phyloP scores from a whole-genome alignment of 768 basidiomycete genomes.

The Mycena haematopus region DNA sequence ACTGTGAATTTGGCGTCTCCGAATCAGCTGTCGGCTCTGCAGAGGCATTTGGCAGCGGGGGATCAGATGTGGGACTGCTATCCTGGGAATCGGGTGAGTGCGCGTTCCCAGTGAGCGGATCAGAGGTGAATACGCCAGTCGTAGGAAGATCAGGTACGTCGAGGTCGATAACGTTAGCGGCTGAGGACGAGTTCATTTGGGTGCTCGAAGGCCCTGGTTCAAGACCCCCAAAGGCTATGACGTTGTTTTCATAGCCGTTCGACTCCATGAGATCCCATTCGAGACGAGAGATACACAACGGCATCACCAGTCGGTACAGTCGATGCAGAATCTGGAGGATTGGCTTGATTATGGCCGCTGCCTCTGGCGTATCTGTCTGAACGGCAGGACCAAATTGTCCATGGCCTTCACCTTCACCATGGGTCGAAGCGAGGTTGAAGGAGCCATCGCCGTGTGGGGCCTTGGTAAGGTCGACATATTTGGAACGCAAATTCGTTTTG shows the following conservation, averaged over 20 bases:
- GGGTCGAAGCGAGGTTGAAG: constrained; percentile 20
- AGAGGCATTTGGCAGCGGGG: too few species aligned
- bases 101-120: too few species aligned
- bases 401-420: constrained; percentile 24
- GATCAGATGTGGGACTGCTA: too few species aligned
- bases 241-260: constrained; percentile 18
- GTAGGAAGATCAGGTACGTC: too few species aligned
- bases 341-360: not conserved
- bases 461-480: not conserved
- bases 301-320: constrained; percentile 18
- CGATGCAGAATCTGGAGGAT: constrained; percentile 7
- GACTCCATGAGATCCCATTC: constrained; percentile 26
- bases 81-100: too few species aligned
- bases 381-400: constrained; percentile 21
- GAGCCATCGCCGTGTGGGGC: constrained; percentile 11
- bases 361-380: constrained; percentile 16
- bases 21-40: too few species aligned
- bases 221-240: constrained; percentile 21
- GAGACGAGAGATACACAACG: constrained; percentile 18
- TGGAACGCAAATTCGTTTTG: constrained; percentile 10
- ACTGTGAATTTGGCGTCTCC: too few species aligned
- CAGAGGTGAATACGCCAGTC: too few species aligned
- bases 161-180: constrained; percentile 2
- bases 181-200: constrained; percentile 17
- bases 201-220: constrained; percentile 16